Percentiles rank a stretch among this genome's conserved stretches.
phyloP scores from a whole-genome alignment of 108 stramenopile genomes.

The Conticribra weissflogii region DNA sequence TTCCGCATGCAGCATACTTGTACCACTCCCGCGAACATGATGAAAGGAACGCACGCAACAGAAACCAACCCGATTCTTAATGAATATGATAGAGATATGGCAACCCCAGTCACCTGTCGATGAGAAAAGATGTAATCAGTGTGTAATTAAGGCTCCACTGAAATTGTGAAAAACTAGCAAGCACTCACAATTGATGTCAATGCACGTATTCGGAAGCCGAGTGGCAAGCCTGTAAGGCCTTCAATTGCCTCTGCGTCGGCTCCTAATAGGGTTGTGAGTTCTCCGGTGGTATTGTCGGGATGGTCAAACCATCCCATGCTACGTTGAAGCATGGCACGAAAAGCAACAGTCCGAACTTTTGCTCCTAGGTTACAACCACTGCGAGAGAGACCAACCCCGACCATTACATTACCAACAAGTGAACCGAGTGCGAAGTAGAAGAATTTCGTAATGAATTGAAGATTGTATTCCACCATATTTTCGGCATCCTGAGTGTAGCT shows the following conservation, averaged over 20 bases:
- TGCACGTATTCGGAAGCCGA: constrained; percentile 40
- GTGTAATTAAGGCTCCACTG: too few relatives aligned
- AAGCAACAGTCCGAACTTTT: constrained; percentile 26
- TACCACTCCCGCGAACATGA: constrained; percentile 36
- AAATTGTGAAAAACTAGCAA: too few relatives aligned
- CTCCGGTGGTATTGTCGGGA: constrained; percentile 35
- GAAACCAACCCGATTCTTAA: constrained; percentile 42
- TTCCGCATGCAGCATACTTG: constrained; percentile 34
- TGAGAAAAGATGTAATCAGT: too few relatives aligned
- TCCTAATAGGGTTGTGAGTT: constrained; percentile 33
- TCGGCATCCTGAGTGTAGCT: constrained; percentile 31
- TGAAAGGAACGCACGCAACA: constrained; percentile 42
- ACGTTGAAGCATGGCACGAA: constrained; percentile 32
- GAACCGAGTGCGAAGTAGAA: constrained; percentile 30
- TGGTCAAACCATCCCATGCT: constrained; percentile 51
- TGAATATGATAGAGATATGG: constrained; percentile 33
- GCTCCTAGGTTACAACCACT: constrained; percentile 40
- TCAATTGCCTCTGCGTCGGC: constrained; percentile 43
- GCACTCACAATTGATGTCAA: constrained; percentile 34
- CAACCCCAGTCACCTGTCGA: constrained; percentile 37
- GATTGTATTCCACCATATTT: constrained; percentile 29
- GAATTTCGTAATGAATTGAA: constrained; percentile 18
- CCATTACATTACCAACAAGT: constrained; percentile 39
- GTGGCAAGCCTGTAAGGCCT: constrained; percentile 26
- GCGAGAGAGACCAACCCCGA: constrained; percentile 36